Conservation (phyloP, 768 basidiomycete species). For the Lentinus brumalis region DNA sequence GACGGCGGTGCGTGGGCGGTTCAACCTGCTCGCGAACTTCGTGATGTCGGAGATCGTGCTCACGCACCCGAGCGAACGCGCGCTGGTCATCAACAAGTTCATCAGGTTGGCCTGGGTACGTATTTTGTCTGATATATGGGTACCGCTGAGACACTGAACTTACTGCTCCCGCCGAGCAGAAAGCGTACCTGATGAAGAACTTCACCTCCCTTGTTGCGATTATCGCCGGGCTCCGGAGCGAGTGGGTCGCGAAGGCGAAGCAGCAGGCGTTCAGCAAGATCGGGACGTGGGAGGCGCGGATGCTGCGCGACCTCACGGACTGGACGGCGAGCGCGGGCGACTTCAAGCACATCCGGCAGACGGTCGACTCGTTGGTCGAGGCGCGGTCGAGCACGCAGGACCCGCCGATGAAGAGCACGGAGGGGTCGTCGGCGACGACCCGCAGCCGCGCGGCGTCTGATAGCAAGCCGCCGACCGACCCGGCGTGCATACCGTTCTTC, state of each 20-base stretch:
- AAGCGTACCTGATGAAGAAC: slow-evolving; percentile 77
- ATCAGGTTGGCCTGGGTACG: slow-evolving; percentile 85
- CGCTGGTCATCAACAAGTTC: slow-evolving; percentile 71
- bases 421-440: slow-evolving; percentile 33
- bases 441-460: slow-evolving; percentile 42
- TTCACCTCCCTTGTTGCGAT: slow-evolving; percentile 81
- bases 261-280: slow-evolving; percentile 66
- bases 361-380: slow-evolving; percentile 64
- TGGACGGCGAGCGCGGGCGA: slow-evolving; percentile 67
- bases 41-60: slow-evolving; percentile 79
- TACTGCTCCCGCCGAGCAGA: slow-evolving; percentile 44
- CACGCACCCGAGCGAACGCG: slow-evolving; percentile 67
- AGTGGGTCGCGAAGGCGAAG: slow-evolving; percentile 70
- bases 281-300: slow-evolving; percentile 68
- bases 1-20: slow-evolving; percentile 74
- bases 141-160: neutral
- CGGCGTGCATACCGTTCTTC: slow-evolving; percentile 81
- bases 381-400: slow-evolving; percentile 62
- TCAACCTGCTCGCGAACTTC: slow-evolving; percentile 84
- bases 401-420: slow-evolving; percentile 50
- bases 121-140: slow-evolving; percentile 12
- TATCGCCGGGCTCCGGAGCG: slow-evolving; percentile 71
- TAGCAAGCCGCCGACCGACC: slow-evolving; percentile 41
- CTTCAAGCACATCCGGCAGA: slow-evolving; percentile 73
- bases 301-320: slow-evolving; percentile 69